These are phyloP conservation scores for Amanita molliuscula DNA, from an alignment of 768 basidiomycete genomes.

Conservation along the genomic window DNA sequence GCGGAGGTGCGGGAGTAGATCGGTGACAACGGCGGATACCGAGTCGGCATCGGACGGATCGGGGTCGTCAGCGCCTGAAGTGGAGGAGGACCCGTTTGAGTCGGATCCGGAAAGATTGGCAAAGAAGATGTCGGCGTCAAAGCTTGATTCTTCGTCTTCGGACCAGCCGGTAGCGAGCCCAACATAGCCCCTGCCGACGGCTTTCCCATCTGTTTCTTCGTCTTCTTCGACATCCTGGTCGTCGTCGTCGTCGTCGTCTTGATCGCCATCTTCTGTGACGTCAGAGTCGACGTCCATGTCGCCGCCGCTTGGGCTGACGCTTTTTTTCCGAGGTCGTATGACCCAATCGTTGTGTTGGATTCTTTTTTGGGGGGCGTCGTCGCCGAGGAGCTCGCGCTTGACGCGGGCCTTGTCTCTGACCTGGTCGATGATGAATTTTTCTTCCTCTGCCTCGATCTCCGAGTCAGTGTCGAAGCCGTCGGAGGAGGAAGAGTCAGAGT, in stretches of 20 bases:
- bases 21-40: slow-evolving; percentile 19
- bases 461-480: slow-evolving; percentile 46
- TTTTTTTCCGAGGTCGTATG: slow-evolving; percentile 58
- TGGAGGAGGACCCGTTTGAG: slow-evolving; percentile 15
- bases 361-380: slow-evolving; percentile 31
- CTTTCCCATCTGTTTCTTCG: slow-evolving; percentile 35
- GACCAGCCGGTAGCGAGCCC: slow-evolving; percentile 73
- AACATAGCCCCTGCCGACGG: slow-evolving; percentile 32
- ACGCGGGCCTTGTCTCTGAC: slow-evolving; percentile 40
- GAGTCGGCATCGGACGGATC: slow-evolving; percentile 35
- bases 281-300: slow-evolving; percentile 59
- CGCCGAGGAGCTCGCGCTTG: slow-evolving; percentile 49
- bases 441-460: slow-evolving; percentile 51
- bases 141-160: slow-evolving; percentile 67
- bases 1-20: slow-evolving; percentile 18
- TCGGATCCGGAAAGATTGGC: slow-evolving; percentile 60
- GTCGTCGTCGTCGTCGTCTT: slow-evolving; percentile 34
- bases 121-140: slow-evolving; percentile 81
- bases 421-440: slow-evolving; percentile 44
- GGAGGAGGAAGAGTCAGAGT: slow-evolving; percentile 36
- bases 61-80: slow-evolving; percentile 18
- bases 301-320: slow-evolving; percentile 52
- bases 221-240: slow-evolving; percentile 29
- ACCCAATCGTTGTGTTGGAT: slow-evolving; percentile 49
- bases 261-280: slow-evolving; percentile 50